Conservation (phyloP, 2,329 filamentous ascomycete species). For the Alternaria sp. region DNA sequence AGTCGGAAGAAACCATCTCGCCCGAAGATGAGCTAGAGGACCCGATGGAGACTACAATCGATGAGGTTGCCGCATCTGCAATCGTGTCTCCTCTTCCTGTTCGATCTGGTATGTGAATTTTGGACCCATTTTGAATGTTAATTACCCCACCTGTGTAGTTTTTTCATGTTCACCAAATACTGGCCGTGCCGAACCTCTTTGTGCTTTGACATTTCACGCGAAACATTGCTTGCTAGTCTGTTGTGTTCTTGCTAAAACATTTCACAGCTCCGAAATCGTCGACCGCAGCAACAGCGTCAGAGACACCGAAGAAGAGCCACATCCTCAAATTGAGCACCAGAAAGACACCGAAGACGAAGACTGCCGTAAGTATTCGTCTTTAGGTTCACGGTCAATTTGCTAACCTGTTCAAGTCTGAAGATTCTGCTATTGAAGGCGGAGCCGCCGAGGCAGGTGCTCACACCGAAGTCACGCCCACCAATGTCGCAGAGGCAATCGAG, state of each 20-base stretch:
- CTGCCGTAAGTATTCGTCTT: slow-evolving; percentile 20
- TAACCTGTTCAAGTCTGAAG: slow-evolving; percentile 28
- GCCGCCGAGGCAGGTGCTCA: slow-evolving; percentile 16
- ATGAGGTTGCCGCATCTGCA: slow-evolving; percentile 16
- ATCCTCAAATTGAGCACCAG: slow-evolving; percentile 28
- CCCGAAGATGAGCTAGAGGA: slow-evolving; percentile 40
- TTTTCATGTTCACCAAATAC: slow-evolving; percentile 1
- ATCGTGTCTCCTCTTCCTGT: slow-evolving; percentile 31
- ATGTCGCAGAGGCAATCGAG: not conserved
- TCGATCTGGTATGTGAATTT: slow-evolving; percentile 34
- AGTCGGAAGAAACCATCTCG: slow-evolving; percentile 40
- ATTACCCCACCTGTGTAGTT: not conserved
- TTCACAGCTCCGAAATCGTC: slow-evolving; percentile 19
- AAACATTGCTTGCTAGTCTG: not conserved
- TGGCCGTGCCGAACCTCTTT: slow-evolving; percentile 3
- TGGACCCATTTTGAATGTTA: not conserved
- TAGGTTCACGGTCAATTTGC: slow-evolving; percentile 2
- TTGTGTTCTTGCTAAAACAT: not conserved
- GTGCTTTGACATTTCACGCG: not conserved
- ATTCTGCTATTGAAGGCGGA: slow-evolving; percentile 8
- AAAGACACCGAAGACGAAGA: slow-evolving; percentile 32
- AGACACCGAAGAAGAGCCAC: slow-evolving; percentile 28
- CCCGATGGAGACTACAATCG: slow-evolving; percentile 22
- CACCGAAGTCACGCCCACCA: slow-evolving; percentile 5
- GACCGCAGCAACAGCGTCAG: slow-evolving; percentile 10